phyloP scores from a whole-genome alignment of 2,329 filamentous ascomycete species.

The Trichoderma sp. region DNA sequence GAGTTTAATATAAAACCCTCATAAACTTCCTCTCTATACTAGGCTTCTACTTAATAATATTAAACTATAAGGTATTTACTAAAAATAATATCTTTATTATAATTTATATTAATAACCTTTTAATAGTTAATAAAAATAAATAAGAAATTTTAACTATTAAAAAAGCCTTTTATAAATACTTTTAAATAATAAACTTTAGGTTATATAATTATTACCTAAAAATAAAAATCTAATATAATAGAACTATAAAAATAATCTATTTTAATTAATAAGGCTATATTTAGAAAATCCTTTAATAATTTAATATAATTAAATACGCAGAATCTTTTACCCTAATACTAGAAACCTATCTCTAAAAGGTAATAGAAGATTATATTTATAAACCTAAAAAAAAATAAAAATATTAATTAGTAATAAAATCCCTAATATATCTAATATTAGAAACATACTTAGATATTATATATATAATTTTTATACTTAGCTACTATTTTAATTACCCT shows the following conservation, averaged over 20 bases:
- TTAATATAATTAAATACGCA: neutral
- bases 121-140: neutral
- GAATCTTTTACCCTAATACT: neutral
- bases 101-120: neutral
- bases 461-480: neutral
- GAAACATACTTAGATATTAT: neutral
- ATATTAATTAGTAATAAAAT: neutral
- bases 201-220: neutral
- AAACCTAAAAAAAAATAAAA: neutral
- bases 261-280: neutral
- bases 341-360: too few species aligned
- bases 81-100: neutral
- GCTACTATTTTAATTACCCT: neutral
- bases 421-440: neutral
- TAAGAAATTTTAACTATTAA: neutral
- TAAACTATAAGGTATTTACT: neutral
- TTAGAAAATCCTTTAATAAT: neutral
- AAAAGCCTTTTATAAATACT: neutral
- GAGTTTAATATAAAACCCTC: neutral
- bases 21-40: neutral
- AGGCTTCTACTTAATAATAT: neutral
- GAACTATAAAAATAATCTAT: neutral
- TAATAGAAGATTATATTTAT: neutral
- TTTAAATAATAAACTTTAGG: neutral
- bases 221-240: neutral